Evolutionary conservation across 2,329 filamentous ascomycete genomes (phyloP).

Genomic region (Monilinia fructigena): DNA sequence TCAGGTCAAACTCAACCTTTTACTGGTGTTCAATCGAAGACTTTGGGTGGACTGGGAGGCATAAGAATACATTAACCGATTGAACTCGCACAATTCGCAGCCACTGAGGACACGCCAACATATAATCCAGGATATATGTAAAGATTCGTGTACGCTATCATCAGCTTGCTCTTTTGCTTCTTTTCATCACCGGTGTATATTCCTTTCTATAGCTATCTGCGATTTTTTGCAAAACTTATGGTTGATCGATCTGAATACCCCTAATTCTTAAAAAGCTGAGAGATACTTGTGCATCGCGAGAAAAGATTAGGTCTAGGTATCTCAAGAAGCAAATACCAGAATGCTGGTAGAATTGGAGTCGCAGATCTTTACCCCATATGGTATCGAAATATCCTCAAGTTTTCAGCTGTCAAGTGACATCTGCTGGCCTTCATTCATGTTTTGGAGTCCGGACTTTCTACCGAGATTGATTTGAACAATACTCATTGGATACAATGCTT

Average conservation of each 20-base stretch:
- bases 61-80: background rate
- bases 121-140: background rate
- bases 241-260: background rate
- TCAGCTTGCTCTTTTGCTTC: slow-evolving; percentile 1
- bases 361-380: slow-evolving; percentile 1
- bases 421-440: background rate
- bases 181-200: background rate
- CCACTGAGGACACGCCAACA: background rate
- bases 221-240: background rate
- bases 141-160: background rate
- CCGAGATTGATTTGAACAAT: slow-evolving; percentile 4
- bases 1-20: background rate
- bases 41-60: background rate
- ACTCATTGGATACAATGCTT: background rate
- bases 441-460: background rate
- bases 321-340: slow-evolving; percentile 3
- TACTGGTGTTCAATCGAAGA: background rate
- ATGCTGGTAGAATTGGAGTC: background rate
- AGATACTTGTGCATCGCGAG: background rate
- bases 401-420: slow-evolving; percentile 10
- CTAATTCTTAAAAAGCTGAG: background rate
- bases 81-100: background rate
- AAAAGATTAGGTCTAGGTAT: background rate
- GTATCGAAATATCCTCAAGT: background rate
- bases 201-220: no score